These are phyloP conservation scores for Powellomyces hirtus DNA, from an alignment of 192 early-diverging fungal species.

Conservation along the genomic window DNA sequence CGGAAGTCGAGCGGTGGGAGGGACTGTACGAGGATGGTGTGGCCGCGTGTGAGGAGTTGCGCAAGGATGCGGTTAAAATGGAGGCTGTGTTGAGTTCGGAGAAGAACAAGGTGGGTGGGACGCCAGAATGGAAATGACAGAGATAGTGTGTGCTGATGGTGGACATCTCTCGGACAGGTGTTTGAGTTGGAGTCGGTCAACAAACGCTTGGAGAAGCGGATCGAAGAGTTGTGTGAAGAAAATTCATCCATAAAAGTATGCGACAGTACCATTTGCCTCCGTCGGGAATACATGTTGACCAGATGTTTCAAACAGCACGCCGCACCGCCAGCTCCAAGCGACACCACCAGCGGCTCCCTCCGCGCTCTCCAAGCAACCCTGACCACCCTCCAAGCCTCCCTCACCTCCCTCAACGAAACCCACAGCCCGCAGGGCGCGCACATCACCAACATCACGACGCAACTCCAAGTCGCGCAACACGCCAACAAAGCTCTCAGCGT, in stretches of 20 bases:
- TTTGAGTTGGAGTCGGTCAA: neutral
- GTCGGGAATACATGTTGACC: neutral
- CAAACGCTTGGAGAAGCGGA: neutral
- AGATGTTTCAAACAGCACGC: neutral
- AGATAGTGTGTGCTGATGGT: too few relatives aligned
- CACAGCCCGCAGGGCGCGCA: neutral
- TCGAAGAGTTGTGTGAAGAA: constrained; percentile 2
- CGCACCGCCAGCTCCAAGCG: neutral
- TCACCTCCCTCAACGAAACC: neutral
- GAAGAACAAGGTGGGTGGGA: neutral
- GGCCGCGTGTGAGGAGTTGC: neutral
- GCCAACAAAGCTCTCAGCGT: neutral
- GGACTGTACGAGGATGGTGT: constrained; percentile 2
- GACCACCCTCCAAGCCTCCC: neutral
- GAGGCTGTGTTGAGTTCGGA: neutral
- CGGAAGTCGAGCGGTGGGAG: constrained; percentile 1
- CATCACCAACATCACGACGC: neutral
- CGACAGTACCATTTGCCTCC: neutral
- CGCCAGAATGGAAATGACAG: too few relatives aligned
- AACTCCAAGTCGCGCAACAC: neutral
- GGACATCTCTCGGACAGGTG: too few relatives aligned
- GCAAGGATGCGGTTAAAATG: neutral
- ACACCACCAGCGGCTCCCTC: neutral
- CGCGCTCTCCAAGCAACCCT: neutral
- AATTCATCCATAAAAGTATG: constrained; percentile 1